Evolutionary conservation across 805 yeast species (phyloP).

Genomic region (Pichia kluyveri): DNA sequence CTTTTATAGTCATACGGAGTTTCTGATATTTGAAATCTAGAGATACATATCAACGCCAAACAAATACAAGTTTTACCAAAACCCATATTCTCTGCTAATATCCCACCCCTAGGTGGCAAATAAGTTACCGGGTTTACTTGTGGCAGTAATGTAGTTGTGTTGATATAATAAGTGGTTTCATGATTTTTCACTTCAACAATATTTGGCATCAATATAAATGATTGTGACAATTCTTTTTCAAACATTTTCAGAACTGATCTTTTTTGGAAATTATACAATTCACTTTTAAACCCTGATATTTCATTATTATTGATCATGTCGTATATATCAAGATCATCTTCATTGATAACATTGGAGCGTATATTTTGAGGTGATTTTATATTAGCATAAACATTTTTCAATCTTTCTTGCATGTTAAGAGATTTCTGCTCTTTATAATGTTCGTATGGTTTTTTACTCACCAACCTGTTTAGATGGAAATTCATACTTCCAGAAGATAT

Average conservation of each 20-base stretch:
- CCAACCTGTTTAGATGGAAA: constrained; percentile 31
- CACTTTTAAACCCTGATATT: constrained; percentile 40
- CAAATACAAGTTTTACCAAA: constrained; percentile 57
- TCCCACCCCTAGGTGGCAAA: constrained; percentile 49
- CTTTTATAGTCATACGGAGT: constrained; percentile 27
- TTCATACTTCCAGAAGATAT: constrained; percentile 8
- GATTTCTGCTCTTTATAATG: not conserved
- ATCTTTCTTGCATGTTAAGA: not conserved
- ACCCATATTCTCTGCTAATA: constrained; percentile 63
- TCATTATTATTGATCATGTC: constrained; percentile 21
- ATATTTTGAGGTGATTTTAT: constrained; percentile 23
- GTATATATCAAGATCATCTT: constrained; percentile 15
- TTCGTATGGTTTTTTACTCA: constrained; percentile 9
- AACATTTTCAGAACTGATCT: constrained; percentile 54
- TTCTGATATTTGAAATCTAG: constrained; percentile 43
- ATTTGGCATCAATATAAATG: constrained; percentile 18
- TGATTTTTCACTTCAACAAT: constrained; percentile 1
- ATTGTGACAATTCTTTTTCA: constrained; percentile 36
- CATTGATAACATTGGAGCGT: constrained; percentile 12
- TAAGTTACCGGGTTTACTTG: constrained; percentile 32
- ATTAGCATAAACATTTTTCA: constrained; percentile 28
- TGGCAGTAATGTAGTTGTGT: constrained; percentile 27
- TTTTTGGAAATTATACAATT: constrained; percentile 50
- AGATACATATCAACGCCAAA: constrained; percentile 44
- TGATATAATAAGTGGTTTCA: constrained; percentile 23